Conservation (phyloP, 2,329 filamentous ascomycete genomes). For the Cryphonectria naterciae region DNA sequence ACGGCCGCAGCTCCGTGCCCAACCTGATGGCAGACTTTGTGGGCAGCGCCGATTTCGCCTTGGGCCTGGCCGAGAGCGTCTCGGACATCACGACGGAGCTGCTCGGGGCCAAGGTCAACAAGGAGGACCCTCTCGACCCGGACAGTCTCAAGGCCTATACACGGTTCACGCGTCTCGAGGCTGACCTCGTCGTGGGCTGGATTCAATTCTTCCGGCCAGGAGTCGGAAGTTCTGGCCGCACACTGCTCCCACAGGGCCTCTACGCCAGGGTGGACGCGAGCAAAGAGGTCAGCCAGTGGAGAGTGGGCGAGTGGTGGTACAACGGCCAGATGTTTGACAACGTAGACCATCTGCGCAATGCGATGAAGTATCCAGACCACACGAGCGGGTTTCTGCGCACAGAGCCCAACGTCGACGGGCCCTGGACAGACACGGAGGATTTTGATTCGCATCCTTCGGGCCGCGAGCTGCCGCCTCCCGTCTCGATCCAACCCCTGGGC, state of each 20-base stretch:
- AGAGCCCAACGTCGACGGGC: conserved; percentile 32
- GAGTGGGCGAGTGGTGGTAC: conserved; percentile 33
- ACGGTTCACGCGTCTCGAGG: conserved; percentile 43
- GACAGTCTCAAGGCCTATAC: conserved; percentile 41
- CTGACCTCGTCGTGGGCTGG: conserved; percentile 43
- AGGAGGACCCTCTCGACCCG: conserved; percentile 38
- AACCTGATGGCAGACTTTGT: conserved; percentile 43
- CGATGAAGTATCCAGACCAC: conserved; percentile 5
- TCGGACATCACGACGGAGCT: conserved; percentile 49
- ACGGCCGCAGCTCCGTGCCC: conserved; percentile 43
- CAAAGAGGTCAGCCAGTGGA: conserved; percentile 28
- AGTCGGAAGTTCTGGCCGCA: conserved; percentile 39
- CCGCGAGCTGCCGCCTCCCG: conserved; percentile 35
- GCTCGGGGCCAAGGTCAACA: conserved; percentile 41
- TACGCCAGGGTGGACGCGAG: conserved; percentile 46
- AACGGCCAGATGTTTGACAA: conserved; percentile 23
- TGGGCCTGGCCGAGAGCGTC: conserved; percentile 38
- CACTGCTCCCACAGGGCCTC: conserved; percentile 48
- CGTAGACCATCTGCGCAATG: conserved; percentile 10
- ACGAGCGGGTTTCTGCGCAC: conserved; percentile 21
- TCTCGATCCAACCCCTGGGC: conserved; percentile 43
- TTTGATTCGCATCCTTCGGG: conserved; percentile 39
- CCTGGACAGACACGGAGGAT: conserved; percentile 40
- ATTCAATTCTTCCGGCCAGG: conserved; percentile 49
- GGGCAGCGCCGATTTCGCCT: conserved; percentile 38